These are phyloP conservation scores for Psidium friedrichsthalianum DNA, from an alignment of 345 rosid species.

Conservation along the genomic window DNA sequence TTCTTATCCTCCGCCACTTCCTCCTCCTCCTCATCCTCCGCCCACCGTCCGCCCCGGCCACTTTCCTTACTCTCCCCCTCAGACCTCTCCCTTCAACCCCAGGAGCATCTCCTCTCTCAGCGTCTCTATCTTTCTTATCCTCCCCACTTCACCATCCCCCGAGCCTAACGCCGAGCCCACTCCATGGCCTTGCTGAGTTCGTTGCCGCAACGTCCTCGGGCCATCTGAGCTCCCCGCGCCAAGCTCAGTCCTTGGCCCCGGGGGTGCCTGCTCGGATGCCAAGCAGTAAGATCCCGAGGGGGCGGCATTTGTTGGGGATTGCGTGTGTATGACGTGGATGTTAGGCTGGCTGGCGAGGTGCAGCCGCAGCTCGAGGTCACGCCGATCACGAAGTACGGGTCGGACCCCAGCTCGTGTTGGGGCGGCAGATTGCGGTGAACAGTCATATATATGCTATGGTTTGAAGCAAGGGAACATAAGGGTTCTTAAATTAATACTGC, in stretches of 20 bases:
- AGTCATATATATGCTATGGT: slow-evolving; percentile 73
- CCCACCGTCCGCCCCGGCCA: slow-evolving; percentile 11
- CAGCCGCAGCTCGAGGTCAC: slow-evolving; percentile 87
- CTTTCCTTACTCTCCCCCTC: slow-evolving; percentile 6
- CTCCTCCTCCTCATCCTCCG: slow-evolving; percentile 48
- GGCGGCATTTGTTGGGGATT: slow-evolving; percentile 48
- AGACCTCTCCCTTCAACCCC: slow-evolving; percentile 5
- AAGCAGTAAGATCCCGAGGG: slow-evolving; percentile 46
- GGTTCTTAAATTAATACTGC: slow-evolving; percentile 83
- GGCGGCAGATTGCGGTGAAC: slow-evolving; percentile 83
- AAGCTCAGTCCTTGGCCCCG: slow-evolving; percentile 12
- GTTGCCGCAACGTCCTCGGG: slow-evolving; percentile 6
- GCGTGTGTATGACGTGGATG: slow-evolving; percentile 59
- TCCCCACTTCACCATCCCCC: slow-evolving; percentile 24
- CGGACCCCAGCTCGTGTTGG: slow-evolving; percentile 80
- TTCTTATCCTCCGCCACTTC: slow-evolving; percentile 21
- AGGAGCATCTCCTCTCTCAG: not conserved
- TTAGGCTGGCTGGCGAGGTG: slow-evolving; percentile 45
- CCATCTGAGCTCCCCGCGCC: slow-evolving; percentile 9
- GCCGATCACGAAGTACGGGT: slow-evolving; percentile 81
- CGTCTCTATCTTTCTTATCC: slow-evolving; percentile 10
- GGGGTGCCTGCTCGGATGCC: slow-evolving; percentile 26
- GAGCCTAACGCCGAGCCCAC: slow-evolving; percentile 40
- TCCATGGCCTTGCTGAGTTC: slow-evolving; percentile 56
- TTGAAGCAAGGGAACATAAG: slow-evolving; percentile 75